A percentile compares a stretch with the other conserved stretches of the same genome.
These are phyloP conservation scores for Cryphonectria nitschkei DNA, from an alignment of 2,329 filamentous ascomycete genomes.

Conservation along the genomic window DNA sequence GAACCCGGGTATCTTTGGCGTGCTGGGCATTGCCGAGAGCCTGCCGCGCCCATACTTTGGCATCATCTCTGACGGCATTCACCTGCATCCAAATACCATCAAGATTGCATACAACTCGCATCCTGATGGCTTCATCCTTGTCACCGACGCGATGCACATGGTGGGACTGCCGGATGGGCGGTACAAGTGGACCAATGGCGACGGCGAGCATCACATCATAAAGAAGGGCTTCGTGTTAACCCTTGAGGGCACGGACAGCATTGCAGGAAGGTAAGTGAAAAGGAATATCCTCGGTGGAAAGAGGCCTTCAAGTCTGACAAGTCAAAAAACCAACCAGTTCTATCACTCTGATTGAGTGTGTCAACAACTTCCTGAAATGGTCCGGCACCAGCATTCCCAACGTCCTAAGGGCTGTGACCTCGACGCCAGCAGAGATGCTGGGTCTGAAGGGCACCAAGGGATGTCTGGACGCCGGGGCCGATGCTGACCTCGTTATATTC, in stretches of 20 bases:
- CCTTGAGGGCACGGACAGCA: constrained; percentile 76
- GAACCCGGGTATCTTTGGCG: constrained; percentile 87
- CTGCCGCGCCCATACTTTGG: constrained; percentile 76
- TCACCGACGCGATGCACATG: constrained; percentile 91
- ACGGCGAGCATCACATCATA: constrained; percentile 59
- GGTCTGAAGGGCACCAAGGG: constrained; percentile 71
- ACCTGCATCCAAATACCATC: constrained; percentile 84
- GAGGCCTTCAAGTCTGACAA: constrained; percentile 8
- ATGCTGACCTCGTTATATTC: constrained; percentile 72
- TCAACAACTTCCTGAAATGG: constrained; percentile 80
- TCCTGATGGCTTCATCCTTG: constrained; percentile 81
- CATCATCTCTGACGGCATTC: constrained; percentile 87
- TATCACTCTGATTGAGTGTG: constrained; percentile 77
- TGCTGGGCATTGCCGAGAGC: constrained; percentile 70
- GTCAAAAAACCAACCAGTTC: constrained; percentile 47
- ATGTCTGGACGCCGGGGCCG: constrained; percentile 61
- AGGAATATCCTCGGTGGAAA: not conserved
- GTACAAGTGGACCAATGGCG: constrained; percentile 84
- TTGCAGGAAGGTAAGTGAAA: constrained; percentile 70
- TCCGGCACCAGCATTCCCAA: constrained; percentile 69
- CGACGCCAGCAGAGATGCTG: constrained; percentile 77
- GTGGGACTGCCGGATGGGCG: constrained; percentile 81
- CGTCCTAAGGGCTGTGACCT: constrained; percentile 73
- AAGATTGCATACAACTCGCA: constrained; percentile 89
- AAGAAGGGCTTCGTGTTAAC: constrained; percentile 75